These are phyloP conservation scores for Coemansia sp. DNA, from an alignment of 192 early-diverging fungal species.

Conservation along the genomic window DNA sequence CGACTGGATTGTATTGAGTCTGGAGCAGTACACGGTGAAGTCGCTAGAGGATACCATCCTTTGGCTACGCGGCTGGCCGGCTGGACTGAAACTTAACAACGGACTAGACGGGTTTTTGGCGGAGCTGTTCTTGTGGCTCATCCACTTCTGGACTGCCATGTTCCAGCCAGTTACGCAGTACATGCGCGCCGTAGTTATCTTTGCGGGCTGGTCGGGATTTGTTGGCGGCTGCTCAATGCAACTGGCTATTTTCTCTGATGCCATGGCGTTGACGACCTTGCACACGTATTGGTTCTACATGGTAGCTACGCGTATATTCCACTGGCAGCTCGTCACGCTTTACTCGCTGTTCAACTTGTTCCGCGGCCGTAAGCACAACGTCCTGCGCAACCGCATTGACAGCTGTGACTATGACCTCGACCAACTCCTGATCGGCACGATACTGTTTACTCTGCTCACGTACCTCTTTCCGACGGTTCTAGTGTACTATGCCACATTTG, in stretches of 20 bases:
- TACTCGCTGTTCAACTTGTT: constrained; percentile 93
- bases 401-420: constrained; percentile 93
- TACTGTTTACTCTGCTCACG: constrained; percentile 88
- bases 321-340: constrained; percentile 87
- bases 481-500: constrained; percentile 93
- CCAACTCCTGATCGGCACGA: constrained; percentile 93
- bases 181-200: constrained; percentile 66
- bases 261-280: constrained; percentile 81
- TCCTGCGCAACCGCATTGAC: constrained; percentile 90
- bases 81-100: constrained; percentile 94
- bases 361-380: constrained; percentile 77
- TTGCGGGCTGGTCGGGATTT: constrained; percentile 76
- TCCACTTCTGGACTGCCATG: constrained; percentile 83
- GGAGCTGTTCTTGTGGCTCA: constrained; percentile 87
- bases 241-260: constrained; percentile 82
- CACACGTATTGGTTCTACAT: constrained; percentile 97
- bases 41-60: constrained; percentile 72
- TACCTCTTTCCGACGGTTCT: constrained; percentile 96
- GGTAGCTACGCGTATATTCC: constrained; percentile 90
- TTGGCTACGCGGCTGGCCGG: constrained; percentile 94
- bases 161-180: constrained; percentile 49
- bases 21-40: constrained; percentile 70
- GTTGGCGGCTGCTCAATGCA: constrained; percentile 85
- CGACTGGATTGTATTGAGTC: constrained; percentile 55
- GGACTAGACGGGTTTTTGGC: constrained; percentile 89